A percentile compares a stretch with the other conserved stretches of the same genome.
These are phyloP conservation scores for Kazachstania psychrophila DNA, from an alignment of 805 yeast genomes.

Conservation along the genomic window DNA sequence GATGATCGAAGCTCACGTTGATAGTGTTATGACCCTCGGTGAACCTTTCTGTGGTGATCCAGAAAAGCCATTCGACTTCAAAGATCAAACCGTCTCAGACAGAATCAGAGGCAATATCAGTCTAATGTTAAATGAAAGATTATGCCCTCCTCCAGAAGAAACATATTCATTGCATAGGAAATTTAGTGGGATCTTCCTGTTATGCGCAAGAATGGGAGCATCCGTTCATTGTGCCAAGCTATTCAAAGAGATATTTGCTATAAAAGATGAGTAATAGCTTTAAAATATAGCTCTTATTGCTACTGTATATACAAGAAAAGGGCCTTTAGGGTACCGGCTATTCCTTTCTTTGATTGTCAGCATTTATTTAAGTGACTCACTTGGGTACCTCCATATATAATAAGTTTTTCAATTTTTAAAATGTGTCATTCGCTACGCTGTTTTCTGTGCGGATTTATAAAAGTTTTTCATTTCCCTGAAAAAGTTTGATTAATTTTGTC, in stretches of 20 bases:
- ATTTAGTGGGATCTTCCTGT: slow-evolving; percentile 83
- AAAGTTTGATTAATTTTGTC: too few relatives aligned
- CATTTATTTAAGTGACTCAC: too few relatives aligned
- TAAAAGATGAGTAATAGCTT: too few relatives aligned
- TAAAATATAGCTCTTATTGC: too few relatives aligned
- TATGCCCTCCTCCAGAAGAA: slow-evolving; percentile 97
- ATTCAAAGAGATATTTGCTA: slow-evolving; percentile 66
- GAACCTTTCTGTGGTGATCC: slow-evolving; percentile 69
- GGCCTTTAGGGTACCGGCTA: too few relatives aligned
- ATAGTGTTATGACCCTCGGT: slow-evolving; percentile 80
- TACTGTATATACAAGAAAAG: too few relatives aligned
- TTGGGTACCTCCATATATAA: too few relatives aligned
- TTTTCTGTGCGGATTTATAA: too few relatives aligned
- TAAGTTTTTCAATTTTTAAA: too few relatives aligned
- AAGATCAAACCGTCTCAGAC: slow-evolving; percentile 83
- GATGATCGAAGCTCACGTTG: slow-evolving; percentile 89
- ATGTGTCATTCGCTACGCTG: too few relatives aligned
- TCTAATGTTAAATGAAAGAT: slow-evolving; percentile 80
- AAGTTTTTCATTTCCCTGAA: too few relatives aligned
- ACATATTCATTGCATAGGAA: slow-evolving; percentile 95
- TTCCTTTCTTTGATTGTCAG: too few relatives aligned
- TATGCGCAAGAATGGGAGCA: slow-evolving; percentile 81
- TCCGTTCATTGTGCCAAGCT: slow-evolving; percentile 70
- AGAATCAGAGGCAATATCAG: slow-evolving; percentile 83
- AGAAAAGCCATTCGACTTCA: slow-evolving; percentile 51